Conservation (phyloP, 495 filamentous ascomycete species). For the Geoglossum glabrum region DNA sequence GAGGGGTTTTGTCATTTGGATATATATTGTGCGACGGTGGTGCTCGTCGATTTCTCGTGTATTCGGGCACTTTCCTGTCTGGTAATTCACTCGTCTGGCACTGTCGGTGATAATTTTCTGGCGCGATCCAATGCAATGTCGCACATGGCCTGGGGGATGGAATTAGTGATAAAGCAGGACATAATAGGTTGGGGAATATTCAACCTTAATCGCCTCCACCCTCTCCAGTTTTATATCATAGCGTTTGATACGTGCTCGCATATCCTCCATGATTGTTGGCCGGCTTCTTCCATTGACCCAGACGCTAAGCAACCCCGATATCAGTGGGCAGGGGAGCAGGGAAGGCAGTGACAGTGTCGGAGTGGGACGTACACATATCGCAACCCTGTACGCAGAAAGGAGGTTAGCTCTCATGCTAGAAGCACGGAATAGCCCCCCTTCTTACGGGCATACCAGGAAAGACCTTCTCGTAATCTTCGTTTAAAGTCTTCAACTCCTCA, state of each 20-base stretch:
- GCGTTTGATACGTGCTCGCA: conserved; percentile 53
- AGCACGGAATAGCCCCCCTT: not conserved
- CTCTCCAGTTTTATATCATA: conserved; percentile 48
- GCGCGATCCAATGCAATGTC: conserved; percentile 48
- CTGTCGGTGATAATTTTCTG: conserved; percentile 20
- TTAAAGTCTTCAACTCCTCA: conserved; percentile 27
- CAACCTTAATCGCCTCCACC: conserved; percentile 55
- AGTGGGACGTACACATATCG: conserved; percentile 2
- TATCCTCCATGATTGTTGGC: conserved; percentile 62
- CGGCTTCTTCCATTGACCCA: conserved; percentile 76
- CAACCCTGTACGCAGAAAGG: conserved; percentile 49
- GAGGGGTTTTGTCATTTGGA: not conserved
- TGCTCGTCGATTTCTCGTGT: not conserved
- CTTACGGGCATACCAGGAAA: conserved; percentile 36
- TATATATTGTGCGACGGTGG: not conserved
- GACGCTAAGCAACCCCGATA: conserved; percentile 25
- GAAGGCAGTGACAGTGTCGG: not conserved
- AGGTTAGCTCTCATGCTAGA: not conserved
- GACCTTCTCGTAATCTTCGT: conserved; percentile 57
- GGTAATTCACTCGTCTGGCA: not conserved
- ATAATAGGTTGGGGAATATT: conserved; percentile 6
- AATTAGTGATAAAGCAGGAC: not conserved
- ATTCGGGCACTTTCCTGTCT: not conserved
- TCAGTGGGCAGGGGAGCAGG: not conserved
- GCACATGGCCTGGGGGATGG: conserved; percentile 39